Evolutionary conservation across 2,329 filamentous ascomycete genomes (phyloP), one percentile per base, ranked within the genome.

Genomic region (Salinomyces thailandicus): DNA sequence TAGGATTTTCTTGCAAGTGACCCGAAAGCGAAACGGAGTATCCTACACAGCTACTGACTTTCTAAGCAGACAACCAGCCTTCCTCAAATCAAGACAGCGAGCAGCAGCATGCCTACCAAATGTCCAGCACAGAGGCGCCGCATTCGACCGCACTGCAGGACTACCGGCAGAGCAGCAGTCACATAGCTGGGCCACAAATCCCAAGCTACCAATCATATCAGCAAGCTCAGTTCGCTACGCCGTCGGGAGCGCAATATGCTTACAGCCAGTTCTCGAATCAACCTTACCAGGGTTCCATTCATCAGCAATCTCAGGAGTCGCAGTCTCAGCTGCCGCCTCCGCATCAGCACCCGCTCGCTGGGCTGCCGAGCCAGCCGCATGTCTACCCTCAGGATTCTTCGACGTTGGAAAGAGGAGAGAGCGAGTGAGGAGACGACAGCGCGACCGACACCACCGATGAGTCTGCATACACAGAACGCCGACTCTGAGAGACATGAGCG

Each of bases 1-100:
- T 58, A 5, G 54, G 55, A 8, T 51, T 58, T 31, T 49, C 54
- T 13, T 58, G 55, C 58, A 37, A 45, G 56, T 52, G 12, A 5
- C 12, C 2, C 11, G n/a, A n/a, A n/a, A n/a, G n/a, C n/a, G n/a
- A n/a, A n/a, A n/a, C n/a, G n/a, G n/a, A n/a, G n/a, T n/a, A n/a
- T n/a, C n/a, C n/a, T n/a, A n/a, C n/a, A n/a, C n/a, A n/a, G n/a
- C n/a, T n/a, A n/a, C n/a, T n/a, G n/a, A n/a, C n/a, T n/a, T n/a
- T n/a, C n/a, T n/a, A n/a, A 17, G 6, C 22, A 53, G 50, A 52
- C 32, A 38, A 43, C 8, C 44, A 47, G 18, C 12, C 24, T 16
- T 28, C 31, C 16, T n/a, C 18, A 27, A 19, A 12, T 20, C 31
- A 18, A 29, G 26, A 29, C 19, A 33, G 31, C 22, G 37, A 43